Percentiles rank a stretch among this genome's conserved stretches.
Conservation (phyloP, 805 yeast species). For the Candida broadrunensis region DNA sequence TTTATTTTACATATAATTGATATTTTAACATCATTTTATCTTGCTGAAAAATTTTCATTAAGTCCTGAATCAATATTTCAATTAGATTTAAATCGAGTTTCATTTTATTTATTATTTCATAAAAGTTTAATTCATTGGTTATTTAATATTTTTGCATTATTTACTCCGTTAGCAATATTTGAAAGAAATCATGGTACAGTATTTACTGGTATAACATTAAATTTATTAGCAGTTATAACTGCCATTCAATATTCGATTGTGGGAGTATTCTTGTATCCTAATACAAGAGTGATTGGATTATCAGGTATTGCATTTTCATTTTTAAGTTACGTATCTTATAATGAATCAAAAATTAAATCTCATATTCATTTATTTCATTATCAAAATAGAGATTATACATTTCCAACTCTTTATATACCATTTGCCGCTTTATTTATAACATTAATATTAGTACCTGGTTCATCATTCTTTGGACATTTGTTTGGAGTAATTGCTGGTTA, state of each 20-base stretch:
- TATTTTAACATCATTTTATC: constrained; percentile 18
- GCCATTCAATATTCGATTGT: constrained; percentile 61
- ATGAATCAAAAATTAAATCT: constrained; percentile 38
- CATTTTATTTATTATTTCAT: constrained; percentile 75
- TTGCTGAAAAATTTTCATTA: constrained; percentile 42
- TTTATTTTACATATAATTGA: constrained; percentile 39
- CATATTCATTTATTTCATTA: constrained; percentile 27
- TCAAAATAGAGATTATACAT: constrained; percentile 33
- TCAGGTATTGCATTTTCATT: constrained; percentile 75
- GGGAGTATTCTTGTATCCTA: constrained; percentile 50
- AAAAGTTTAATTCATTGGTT: constrained; percentile 56
- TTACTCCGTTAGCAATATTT: constrained; percentile 59
- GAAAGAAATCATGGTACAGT: constrained; percentile 80
- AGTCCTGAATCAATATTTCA: constrained; percentile 53
- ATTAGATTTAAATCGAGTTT: constrained; percentile 47
- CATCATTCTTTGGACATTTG: constrained; percentile 73
- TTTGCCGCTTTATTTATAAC: constrained; percentile 40
- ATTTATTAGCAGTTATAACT: constrained; percentile 64
- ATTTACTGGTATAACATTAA: constrained; percentile 77
- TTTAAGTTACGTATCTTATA: constrained; percentile 56
- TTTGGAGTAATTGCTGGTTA: constrained; percentile 68
- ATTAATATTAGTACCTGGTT: constrained; percentile 56
- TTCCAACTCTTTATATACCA: constrained; percentile 65
- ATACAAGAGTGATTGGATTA: constrained; percentile 59
- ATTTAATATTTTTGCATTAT: constrained; percentile 55